Evolutionary conservation across 306 rosid genomes (phyloP).

Genomic region (Sphenostylis stenocarpa): DNA sequence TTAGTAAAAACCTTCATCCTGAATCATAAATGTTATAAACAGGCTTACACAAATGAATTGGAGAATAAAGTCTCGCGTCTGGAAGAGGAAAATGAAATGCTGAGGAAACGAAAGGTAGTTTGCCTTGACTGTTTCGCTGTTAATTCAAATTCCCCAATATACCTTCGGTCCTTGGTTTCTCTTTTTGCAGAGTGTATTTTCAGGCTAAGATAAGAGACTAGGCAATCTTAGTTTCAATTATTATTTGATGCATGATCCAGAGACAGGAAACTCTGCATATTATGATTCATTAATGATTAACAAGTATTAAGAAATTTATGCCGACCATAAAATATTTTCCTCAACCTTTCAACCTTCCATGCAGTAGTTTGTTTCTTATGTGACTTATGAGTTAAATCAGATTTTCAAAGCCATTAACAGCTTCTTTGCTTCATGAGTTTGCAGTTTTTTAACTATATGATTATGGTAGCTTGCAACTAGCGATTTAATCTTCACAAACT

Average conservation of each 20-base stretch:
- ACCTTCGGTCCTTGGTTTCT: slow-evolving; percentile 1
- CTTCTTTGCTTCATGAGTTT: not conserved
- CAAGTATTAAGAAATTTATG: not conserved
- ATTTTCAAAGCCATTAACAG: not conserved
- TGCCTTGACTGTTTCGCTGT: slow-evolving; percentile 1
- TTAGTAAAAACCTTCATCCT: not conserved
- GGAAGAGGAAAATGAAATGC: slow-evolving; percentile 95
- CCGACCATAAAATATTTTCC: slow-evolving; percentile 9
- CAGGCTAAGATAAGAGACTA: not conserved
- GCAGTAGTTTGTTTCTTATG: not conserved
- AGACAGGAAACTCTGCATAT: slow-evolving; percentile 8
- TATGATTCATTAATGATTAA: not conserved
- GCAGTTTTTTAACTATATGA: not conserved
- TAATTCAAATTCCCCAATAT: slow-evolving; percentile 6
- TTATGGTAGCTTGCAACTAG: not conserved
- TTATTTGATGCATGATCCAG: not conserved
- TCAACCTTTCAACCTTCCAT: not conserved
- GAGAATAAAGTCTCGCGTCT: slow-evolving; percentile 87
- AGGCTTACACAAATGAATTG: slow-evolving; percentile 97
- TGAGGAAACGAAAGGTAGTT: slow-evolving; percentile 83
- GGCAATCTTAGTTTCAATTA: not conserved
- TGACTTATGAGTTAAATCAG: not conserved
- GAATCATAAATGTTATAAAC: slow-evolving; percentile 24
- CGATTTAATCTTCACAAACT: not conserved
- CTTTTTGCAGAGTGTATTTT: not conserved